Evolutionary conservation across 805 yeast species (phyloP).

Genomic region (Kazachstania africana): DNA sequence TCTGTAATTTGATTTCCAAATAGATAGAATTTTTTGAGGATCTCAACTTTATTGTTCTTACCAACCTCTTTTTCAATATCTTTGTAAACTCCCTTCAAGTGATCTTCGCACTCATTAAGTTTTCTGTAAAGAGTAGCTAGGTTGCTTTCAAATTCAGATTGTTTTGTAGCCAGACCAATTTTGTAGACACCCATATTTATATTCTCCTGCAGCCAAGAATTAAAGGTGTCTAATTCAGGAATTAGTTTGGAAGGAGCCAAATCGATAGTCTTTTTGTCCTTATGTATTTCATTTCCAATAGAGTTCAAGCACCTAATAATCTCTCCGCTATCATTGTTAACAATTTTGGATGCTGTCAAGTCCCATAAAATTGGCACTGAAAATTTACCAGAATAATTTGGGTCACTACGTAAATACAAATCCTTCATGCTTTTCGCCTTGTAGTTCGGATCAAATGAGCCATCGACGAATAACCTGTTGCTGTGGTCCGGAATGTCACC

Average conservation of each 20-base stretch:
- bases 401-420: slow-evolving; percentile 62
- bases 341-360: slow-evolving; percentile 67
- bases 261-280: slow-evolving; percentile 32
- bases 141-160: slow-evolving; percentile 67
- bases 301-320: slow-evolving; percentile 73
- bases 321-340: slow-evolving; percentile 84
- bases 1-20: slow-evolving; percentile 65
- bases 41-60: slow-evolving; percentile 5
- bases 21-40: slow-evolving; percentile 31
- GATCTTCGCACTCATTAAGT: slow-evolving; percentile 57
- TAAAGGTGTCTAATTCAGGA: slow-evolving; percentile 56
- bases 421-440: slow-evolving; percentile 51
- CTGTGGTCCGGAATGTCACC: slow-evolving; percentile 12
- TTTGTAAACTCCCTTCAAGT: slow-evolving; percentile 37
- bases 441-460: slow-evolving; percentile 50
- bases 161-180: slow-evolving; percentile 64
- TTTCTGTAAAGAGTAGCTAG: slow-evolving; percentile 51
- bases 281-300: not conserved
- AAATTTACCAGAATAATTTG: slow-evolving; percentile 66
- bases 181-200: slow-evolving; percentile 92
- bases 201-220: slow-evolving; percentile 72
- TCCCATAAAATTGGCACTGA: slow-evolving; percentile 95
- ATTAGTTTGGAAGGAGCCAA: slow-evolving; percentile 49
- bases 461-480: slow-evolving; percentile 17
- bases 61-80: slow-evolving; percentile 10